Evolutionary conservation across 2,329 filamentous ascomycete species (phyloP).

Genomic region (Phyllosticta capitalensis): DNA sequence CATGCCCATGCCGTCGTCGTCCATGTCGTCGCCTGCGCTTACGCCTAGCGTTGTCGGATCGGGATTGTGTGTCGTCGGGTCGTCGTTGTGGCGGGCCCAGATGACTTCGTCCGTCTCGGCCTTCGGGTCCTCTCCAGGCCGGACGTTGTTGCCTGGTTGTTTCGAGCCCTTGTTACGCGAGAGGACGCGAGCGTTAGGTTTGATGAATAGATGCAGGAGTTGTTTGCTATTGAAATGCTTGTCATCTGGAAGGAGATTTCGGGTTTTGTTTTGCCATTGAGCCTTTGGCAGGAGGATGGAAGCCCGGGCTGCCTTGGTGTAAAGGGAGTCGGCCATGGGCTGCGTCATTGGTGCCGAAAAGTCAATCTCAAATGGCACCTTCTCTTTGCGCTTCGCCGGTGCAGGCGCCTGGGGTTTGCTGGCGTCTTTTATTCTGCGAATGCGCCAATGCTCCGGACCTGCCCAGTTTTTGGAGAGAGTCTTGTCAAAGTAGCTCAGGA

Average conservation of each 20-base stretch:
- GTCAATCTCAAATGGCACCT: constrained; percentile 91
- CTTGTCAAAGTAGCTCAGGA: constrained; percentile 96
- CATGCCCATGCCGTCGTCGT: constrained; percentile 23
- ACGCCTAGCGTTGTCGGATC: not conserved
- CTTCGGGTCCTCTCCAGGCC: constrained; percentile 42
- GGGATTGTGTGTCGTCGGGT: not conserved
- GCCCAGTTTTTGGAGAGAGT: constrained; percentile 96
- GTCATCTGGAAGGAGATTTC: constrained; percentile 90
- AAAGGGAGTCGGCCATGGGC: constrained; percentile 63
- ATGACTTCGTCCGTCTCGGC: constrained; percentile 91
- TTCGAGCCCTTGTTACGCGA: constrained; percentile 40
- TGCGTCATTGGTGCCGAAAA: constrained; percentile 68
- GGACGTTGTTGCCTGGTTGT: constrained; percentile 15
- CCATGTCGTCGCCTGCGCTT: constrained; percentile 27
- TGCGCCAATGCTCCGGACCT: constrained; percentile 97
- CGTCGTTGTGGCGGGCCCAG: constrained; percentile 58
- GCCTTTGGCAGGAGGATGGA: constrained; percentile 82
- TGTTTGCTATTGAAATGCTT: constrained; percentile 97
- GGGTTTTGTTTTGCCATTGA: constrained; percentile 88
- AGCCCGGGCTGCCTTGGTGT: constrained; percentile 68
- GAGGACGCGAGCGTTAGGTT: constrained; percentile 80
- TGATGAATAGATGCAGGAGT: constrained; percentile 81
- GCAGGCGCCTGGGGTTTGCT: constrained; percentile 51
- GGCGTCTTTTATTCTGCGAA: constrained; percentile 75
- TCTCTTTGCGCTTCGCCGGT: constrained; percentile 72